Base-by-base conservation (phyloP, 257 asterid species). In the Solanum rostratum region DNA sequence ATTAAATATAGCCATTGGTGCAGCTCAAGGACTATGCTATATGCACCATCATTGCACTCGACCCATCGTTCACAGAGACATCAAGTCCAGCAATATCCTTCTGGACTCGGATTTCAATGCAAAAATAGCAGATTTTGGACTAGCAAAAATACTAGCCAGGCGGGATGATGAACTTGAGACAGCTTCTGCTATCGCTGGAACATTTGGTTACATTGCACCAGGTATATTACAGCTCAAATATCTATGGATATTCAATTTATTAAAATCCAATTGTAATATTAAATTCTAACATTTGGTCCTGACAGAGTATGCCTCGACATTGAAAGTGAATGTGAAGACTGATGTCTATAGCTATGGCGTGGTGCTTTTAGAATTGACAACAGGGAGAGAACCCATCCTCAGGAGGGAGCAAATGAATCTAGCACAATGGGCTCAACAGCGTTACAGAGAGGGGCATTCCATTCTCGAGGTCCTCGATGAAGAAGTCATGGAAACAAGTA, bases 341-440 rank as follows among this genome's bases (percentile, higher is more conserved):
- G 92, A 90, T 85, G 85, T 88, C 39, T 90, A 88, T 12, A 88
- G 92, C 80, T 90, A 85, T 12, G 92, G 92, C 45, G 92, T 90
- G n/a, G 91, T 88, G 50, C 70, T 90, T 8, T 71, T 90, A 53
- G 92, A 88, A 68, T 85, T 90, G 71, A 86, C 88, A 68, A 90
- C 91, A 0, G 92, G 92, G 81, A 84, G 90, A 83, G 93, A 91
- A 88, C 90, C 97, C 27, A 90, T 88, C 54, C 43, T 54, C 14
- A 91, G 93, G 60, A 95, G 89, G 3, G 97, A 94, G 85, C 87
- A 92, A 24, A 85, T 88, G 3, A 90, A 93, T 91, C 94, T 95
- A 8, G 96, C 96, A 13, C 95, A 95, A 82, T 95, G 98, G 97
- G 95, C 97, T 5, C 91, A 95, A 97, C 88, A 69, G 88, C 88